Base-by-base conservation (phyloP, 257 asterid species). In the Galeopsis tetrahit region DNA sequence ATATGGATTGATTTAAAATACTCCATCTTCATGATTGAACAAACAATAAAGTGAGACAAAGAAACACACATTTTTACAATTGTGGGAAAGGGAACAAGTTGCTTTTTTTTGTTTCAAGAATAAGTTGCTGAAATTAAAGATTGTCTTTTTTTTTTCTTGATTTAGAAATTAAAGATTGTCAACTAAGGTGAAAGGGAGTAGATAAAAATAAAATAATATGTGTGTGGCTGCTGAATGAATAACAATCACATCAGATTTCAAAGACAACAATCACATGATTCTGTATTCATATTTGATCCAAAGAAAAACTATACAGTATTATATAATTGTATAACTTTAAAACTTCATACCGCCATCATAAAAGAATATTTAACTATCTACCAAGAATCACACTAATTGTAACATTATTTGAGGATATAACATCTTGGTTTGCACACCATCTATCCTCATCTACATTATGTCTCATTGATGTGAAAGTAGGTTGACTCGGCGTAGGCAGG, bases 351-450 rank as follows among this genome's bases (percentile, higher is more conserved):
- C 3, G 11, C 21, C 0, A 56, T 42, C 71, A 61, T 1, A 35
- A 65, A 33, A n/a, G 57, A n/a, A 57, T 57, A 36, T 57, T 57
- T 21, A 46, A 79, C 81, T 73, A 90, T 85, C 96, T 87, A 63
- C 98, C 98, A 56, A 83, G 51, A 56, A 90, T 81, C 0, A 71
- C 84, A 82, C 83, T 92, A 6, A 92, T 70, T n/a, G 98, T 90
- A 31, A 83, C 83, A 80, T 82, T 83, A 64, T 87, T 88, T 31
- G 91, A 82, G 68, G 90, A 78, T 14, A 33, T 84, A 55, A 40
- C 79, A 66, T 84, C 93, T 15, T 79, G 85, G 74, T 71, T 77
- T 28, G 15, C 86, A 73, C 75, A 77, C 97, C 87, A 81, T 17
- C 58, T 55, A 32, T 82, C 88, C 40, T 51, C 72, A 56, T 88